Evolutionary conservation across 1,284 basidiomycete genomes (phyloP), one percentile per base, ranked within the genome.

Genomic region (Boletus semigastroideus): DNA sequence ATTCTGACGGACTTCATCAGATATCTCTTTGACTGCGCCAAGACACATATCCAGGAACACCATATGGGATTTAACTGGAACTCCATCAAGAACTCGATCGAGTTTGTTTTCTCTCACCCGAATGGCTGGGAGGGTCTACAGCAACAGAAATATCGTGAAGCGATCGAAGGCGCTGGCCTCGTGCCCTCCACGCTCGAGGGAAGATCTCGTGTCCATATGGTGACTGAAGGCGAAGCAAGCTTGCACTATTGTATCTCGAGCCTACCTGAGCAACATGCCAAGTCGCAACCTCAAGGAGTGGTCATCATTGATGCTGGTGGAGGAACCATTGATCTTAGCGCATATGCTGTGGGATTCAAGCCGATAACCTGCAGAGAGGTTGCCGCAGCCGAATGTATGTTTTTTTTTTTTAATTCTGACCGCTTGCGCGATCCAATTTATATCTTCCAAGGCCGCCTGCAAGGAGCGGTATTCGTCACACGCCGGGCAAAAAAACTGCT

Each of bases 1-100:
- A 66, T 82, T 45, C 74, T 78, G 36, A 67, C 72, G 4, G 80
- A 83, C 53, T 80, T 78, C 53, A 57, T 81, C n/a, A 46, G 40
- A 1, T 82, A 82, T 48, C 68, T 83, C 2, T 73, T 69, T 50
- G 27, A 57, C 1, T 77, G 77, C 41, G 66, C 77, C 0, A 59
- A 65, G 11, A 64, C 52, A 1, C 80, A 74, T 55, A 78, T 83
- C 39, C 56, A 65, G 27, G 75, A 79, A 31, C 71, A 69, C 1
- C 73, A 78, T 47, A 63, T 69, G 1, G 76, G 78, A 0, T 58
- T 59, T 1, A 55, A 40, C 3, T 74, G 71, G 72, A 14, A 44
- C 7, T 67, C 65, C 0, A 38, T 72, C 7, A 38, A 64, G 31
- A 37, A 61, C 38, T 55, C 51, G 4, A 34, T 34, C 14, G 33